Conservation (phyloP, 1,139 yeast species). For the Suhomyces coccinellae region DNA sequence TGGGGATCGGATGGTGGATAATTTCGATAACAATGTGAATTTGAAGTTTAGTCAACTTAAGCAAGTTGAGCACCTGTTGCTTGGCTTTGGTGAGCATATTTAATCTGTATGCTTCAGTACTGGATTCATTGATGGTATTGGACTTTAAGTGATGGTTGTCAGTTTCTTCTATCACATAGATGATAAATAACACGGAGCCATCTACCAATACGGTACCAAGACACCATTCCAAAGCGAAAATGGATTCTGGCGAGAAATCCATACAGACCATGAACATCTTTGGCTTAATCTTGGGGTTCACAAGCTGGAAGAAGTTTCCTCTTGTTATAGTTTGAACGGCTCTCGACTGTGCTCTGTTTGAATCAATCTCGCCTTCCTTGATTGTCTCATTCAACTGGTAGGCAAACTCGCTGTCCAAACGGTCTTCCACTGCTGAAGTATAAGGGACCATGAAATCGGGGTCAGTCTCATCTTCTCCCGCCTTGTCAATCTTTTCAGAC, state of each 20-base stretch:
- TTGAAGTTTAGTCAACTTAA: conserved; percentile 71
- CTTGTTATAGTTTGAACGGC: conserved; percentile 69
- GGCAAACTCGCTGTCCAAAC: conserved; percentile 65
- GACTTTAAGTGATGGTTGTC: conserved; percentile 49
- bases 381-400: conserved; percentile 58
- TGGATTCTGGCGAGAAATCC: conserved; percentile 83
- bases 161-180: conserved; percentile 76
- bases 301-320: conserved; percentile 62
- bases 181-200: conserved; percentile 78
- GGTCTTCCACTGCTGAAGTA: conserved; percentile 71
- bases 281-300: conserved; percentile 53
- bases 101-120: conserved; percentile 52
- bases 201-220: conserved; percentile 84
- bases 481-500: not conserved
- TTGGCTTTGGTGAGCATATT: conserved; percentile 64
- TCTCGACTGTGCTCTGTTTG: conserved; percentile 54
- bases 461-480: conserved; percentile 18
- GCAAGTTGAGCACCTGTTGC: conserved; percentile 55
- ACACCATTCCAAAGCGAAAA: conserved; percentile 86
- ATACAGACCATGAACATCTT: conserved; percentile 75
- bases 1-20: conserved; percentile 82
- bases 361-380: conserved; percentile 60
- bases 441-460: conserved; percentile 57
- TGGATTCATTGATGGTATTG: conserved; percentile 40
- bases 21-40: conserved; percentile 76